A percentile compares a stretch with the other conserved stretches of the same genome.
Conservation (phyloP, 306 rosid genomes). For the apple (Malus domestica) region ASM211411v1 NC_041803.1:15936001-15936500, state of each 20-base stretch:
- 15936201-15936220: not conserved
- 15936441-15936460: conserved; percentile 88
- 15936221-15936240: not conserved
- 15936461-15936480: not conserved
- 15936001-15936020: conserved; percentile 94
- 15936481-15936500: not conserved
- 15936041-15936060: not conserved
- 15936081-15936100: conserved; percentile 62
- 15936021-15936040: conserved; percentile 64
- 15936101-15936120: conserved; percentile 30
- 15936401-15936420: conserved; percentile 99
- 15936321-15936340: conserved; percentile 97
- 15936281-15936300: conserved; percentile 99
- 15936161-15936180: not conserved
- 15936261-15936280: conserved; percentile 59
- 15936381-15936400: conserved; percentile 97
- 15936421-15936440: conserved; percentile 98
- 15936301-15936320: conserved; percentile 98
- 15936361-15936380: conserved; percentile 71
- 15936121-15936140: not conserved
- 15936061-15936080: conserved; percentile 8
- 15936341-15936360: conserved; percentile 91
- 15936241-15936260: not conserved
- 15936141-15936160: conserved; percentile 19
- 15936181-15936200: not conserved